These are phyloP conservation scores for Choiromyces venosus DNA, from an alignment of 495 filamentous ascomycete species.

Conservation along the genomic window DNA sequence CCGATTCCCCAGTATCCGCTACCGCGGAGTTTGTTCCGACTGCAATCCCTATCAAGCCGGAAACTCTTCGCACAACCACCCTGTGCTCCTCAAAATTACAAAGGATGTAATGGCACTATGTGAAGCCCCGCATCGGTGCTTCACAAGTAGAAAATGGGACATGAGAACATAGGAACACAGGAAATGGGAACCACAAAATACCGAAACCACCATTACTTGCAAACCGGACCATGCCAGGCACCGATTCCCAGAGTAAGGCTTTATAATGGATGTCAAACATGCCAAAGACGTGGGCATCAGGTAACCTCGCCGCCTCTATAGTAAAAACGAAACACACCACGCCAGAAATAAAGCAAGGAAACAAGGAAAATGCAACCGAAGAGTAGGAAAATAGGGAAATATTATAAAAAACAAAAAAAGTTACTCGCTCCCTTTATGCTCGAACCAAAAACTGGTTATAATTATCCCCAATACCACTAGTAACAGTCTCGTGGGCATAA, in stretches of 20 bases:
- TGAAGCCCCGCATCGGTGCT: constrained; percentile 9
- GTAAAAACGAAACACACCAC: neutral
- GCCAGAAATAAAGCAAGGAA: neutral
- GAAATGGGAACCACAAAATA: constrained; percentile 23
- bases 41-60: neutral
- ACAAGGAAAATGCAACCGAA: neutral
- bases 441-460: neutral
- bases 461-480: neutral
- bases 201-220: constrained; percentile 36
- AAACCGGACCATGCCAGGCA: constrained; percentile 30
- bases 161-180: constrained; percentile 15
- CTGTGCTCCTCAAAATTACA: constrained; percentile 32
- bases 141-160: constrained; percentile 10
- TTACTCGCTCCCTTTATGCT: neutral
- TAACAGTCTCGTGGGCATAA: neutral
- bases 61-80: neutral
- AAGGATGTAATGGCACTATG: constrained; percentile 33
- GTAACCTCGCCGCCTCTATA: neutral
- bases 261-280: neutral
- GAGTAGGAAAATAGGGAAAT: neutral
- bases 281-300: neutral
- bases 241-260: constrained; percentile 21
- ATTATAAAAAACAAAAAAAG: neutral
- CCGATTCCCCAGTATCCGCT: neutral
- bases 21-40: neutral